Conservation (phyloP, 257 asterid genomes). For the Capsicum baccatum region DNA sequence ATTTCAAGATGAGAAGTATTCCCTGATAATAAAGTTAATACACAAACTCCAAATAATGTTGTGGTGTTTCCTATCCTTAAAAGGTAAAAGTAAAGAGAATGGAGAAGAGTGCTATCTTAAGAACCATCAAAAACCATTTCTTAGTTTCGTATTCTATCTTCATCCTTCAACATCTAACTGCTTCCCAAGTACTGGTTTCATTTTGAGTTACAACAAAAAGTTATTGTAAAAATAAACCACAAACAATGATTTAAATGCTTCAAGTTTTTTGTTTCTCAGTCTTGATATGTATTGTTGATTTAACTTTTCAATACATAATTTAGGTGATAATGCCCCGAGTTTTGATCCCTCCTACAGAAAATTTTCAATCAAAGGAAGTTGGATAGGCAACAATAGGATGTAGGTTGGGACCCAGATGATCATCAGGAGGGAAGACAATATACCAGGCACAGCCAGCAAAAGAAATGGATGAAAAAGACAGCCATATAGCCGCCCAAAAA, state of each 20-base stretch:
- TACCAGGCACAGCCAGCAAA: background rate
- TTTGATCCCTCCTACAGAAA: background rate
- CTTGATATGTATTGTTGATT: background rate
- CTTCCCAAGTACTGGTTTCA: background rate
- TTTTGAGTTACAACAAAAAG: background rate
- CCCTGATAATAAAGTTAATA: background rate
- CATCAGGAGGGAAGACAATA: background rate
- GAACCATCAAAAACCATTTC: background rate
- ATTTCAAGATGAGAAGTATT: background rate
- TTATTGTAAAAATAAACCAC: background rate
- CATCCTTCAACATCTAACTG: background rate
- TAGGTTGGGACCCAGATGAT: background rate
- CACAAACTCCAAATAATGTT: background rate
- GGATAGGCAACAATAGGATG: background rate
- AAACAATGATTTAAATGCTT: background rate
- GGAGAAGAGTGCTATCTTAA: background rate
- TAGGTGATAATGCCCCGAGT: background rate
- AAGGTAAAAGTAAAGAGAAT: background rate
- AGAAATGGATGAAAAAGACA: background rate
- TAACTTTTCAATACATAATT: background rate
- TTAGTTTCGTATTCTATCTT: background rate
- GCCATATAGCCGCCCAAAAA: background rate
- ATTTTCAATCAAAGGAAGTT: background rate
- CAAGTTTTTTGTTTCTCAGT: background rate
- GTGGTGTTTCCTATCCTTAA: background rate